Base-by-base conservation (phyloP, 176 grass and related monocot species). In the Pontederia paniculata region DNA sequence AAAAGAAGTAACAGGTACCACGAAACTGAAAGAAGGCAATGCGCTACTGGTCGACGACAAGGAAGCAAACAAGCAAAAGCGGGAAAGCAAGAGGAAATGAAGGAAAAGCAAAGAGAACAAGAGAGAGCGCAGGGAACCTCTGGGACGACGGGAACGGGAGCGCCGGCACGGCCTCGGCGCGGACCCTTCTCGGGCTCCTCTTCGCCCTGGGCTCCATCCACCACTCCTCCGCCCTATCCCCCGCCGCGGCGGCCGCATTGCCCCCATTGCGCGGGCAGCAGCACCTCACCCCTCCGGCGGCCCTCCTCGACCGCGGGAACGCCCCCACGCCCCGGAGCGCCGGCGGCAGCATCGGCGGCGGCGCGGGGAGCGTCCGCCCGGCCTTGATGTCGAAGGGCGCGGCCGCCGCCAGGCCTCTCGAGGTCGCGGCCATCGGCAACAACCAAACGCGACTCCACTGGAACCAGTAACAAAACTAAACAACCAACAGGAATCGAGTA, bases 341-440 rank as follows among this genome's bases (percentile, higher is more conserved):
- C 28, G 52, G 44, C 16, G 21, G 61, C 0, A 52, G n/a, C 3
- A 64, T 25, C 18, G 41, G 67, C 25, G 70, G 53, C 58, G 64
- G 72, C 13, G n/a, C 44, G 14, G 55, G 18, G 11, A 42, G 44
- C 12, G 21, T 31, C 22, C 59, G 60, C 23, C 50, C 57, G 17
- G 66, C 57, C 21, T 58, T 59, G 70, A 83, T 59, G 70, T 82
- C 66, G 80, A 83, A 76, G 22, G 82, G 73, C 5, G 25, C 25
- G 54, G 70, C 77, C 45, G 74, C 60, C 10, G 42, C 67, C 48
- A 96, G 67, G 44, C 80, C 83, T 48, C 74, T 77, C 61, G 91
- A 71, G 71, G 74, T 83, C 31, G 72, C 79, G 55, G 80, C 80
- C 91, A 97, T 97, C 70, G 65, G 63, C 53, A 21, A 42, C 48